phyloP scores from a whole-genome alignment of 768 basidiomycete species.

The Hydnum rufescens region DNA sequence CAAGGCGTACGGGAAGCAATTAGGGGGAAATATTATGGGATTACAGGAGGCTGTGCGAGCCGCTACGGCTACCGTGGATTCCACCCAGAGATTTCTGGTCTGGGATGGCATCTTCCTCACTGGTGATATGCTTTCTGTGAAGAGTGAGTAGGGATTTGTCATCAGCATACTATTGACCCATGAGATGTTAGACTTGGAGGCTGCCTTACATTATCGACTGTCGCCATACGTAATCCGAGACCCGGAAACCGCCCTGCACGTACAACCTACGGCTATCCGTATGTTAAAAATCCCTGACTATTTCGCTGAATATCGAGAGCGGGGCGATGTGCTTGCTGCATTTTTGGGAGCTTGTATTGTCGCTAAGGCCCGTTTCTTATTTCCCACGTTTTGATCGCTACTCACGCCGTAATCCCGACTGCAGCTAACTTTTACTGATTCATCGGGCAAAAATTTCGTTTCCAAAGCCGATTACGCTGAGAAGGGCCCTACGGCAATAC shows the following conservation, averaged over 20 bases:
- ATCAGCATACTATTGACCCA: not conserved
- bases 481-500: slow-evolving; percentile 52
- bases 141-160: slow-evolving; percentile 27
- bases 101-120: slow-evolving; percentile 69
- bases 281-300: slow-evolving; percentile 64
- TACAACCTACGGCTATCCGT: slow-evolving; percentile 33
- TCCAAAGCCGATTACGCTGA: slow-evolving; percentile 59
- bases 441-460: slow-evolving; percentile 45
- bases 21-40: slow-evolving; percentile 15
- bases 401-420: slow-evolving; percentile 3
- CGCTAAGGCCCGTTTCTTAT: slow-evolving; percentile 45
- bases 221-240: slow-evolving; percentile 38
- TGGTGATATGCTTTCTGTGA: slow-evolving; percentile 54
- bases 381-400: slow-evolving; percentile 5
- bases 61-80: slow-evolving; percentile 23
- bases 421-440: slow-evolving; percentile 58
- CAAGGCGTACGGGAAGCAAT: not conserved
- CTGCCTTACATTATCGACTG: slow-evolving; percentile 53
- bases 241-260: slow-evolving; percentile 22
- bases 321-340: slow-evolving; percentile 59
- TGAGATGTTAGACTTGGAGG: slow-evolving; percentile 31
- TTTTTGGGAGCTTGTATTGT: slow-evolving; percentile 69
- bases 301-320: slow-evolving; percentile 77
- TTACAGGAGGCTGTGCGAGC: slow-evolving; percentile 7
- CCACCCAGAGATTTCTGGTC: slow-evolving; percentile 47